Evolutionary conservation across 306 rosid species (phyloP).

Genomic region (Clitoria ternatea): DNA sequence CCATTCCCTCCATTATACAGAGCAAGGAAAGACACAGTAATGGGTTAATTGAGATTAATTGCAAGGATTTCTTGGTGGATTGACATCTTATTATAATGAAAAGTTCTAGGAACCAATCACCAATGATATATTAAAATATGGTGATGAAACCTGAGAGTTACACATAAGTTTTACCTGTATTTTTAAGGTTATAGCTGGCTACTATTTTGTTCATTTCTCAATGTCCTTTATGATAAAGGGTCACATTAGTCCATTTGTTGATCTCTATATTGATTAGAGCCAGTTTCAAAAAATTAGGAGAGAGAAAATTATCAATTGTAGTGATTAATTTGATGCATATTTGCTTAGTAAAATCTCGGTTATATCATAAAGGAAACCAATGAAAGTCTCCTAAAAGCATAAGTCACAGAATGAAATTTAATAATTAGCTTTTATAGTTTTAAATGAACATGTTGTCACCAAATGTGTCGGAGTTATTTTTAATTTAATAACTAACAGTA

Average conservation of each 20-base stretch:
- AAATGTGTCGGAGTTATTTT: no score
- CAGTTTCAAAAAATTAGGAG: background rate
- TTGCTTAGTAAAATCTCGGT: background rate
- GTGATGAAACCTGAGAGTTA: background rate
- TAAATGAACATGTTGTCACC: background rate
- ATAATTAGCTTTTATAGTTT: background rate
- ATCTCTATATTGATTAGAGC: background rate
- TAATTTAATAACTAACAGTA: no score
- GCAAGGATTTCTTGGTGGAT: background rate
- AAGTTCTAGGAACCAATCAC: background rate
- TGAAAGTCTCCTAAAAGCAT: background rate
- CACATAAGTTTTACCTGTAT: background rate
- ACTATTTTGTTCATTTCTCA: slow-evolving; percentile 2
- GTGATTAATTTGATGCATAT: background rate
- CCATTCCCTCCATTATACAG: background rate
- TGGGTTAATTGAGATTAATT: slow-evolving; percentile 3
- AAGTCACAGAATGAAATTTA: background rate
- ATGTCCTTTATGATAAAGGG: background rate
- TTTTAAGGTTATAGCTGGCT: background rate
- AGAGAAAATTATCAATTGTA: background rate
- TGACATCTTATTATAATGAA: background rate
- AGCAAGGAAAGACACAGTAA: background rate
- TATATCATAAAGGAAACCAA: background rate
- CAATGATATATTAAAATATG: background rate
- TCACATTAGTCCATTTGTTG: background rate